These are phyloP conservation scores for Globisporangium solare DNA, from an alignment of 352 stramenopile genomes.

Conservation along the genomic window DNA sequence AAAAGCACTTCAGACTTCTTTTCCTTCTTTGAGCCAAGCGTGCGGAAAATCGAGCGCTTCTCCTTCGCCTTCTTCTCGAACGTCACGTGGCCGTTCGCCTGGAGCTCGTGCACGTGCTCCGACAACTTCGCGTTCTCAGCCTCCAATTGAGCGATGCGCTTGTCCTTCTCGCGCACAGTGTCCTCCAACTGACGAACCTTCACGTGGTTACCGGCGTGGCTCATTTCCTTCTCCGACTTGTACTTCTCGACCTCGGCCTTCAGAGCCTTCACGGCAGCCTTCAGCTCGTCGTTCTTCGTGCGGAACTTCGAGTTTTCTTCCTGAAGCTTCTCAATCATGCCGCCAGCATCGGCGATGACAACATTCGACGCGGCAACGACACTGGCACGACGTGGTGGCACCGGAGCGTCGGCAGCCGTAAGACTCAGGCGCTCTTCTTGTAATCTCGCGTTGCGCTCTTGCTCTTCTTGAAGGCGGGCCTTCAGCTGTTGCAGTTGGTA, in stretches of 20 bases:
- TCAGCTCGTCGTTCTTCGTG: slow-evolving; percentile 74
- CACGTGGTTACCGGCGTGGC: slow-evolving; percentile 63
- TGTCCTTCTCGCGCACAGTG: slow-evolving; percentile 66
- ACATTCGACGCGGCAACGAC: slow-evolving; percentile 43
- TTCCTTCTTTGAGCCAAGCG: slow-evolving; percentile 82
- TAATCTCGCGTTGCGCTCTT: slow-evolving; percentile 67
- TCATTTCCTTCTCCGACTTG: slow-evolving; percentile 79
- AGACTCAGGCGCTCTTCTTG: slow-evolving; percentile 48
- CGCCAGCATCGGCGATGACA: slow-evolving; percentile 73
- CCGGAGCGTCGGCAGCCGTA: slow-evolving; percentile 22
- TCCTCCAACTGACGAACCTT: slow-evolving; percentile 76
- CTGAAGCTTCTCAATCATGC: slow-evolving; percentile 82
- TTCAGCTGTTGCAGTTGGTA: slow-evolving; percentile 82
- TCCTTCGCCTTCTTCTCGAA: slow-evolving; percentile 49
- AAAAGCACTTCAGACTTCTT: slow-evolving; percentile 57
- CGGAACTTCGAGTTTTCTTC: slow-evolving; percentile 76
- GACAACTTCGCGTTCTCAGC: slow-evolving; percentile 70
- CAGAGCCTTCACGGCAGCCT: slow-evolving; percentile 47
- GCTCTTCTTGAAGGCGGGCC: slow-evolving; percentile 71
- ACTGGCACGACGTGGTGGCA: slow-evolving; percentile 2
- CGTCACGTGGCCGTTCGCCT: slow-evolving; percentile 33
- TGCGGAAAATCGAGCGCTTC: slow-evolving; percentile 81
- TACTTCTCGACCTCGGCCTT: slow-evolving; percentile 72
- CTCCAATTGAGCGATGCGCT: slow-evolving; percentile 64
- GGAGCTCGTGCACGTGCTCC: slow-evolving; percentile 42